Base-by-base conservation (phyloP, 2,329 filamentous ascomycete genomes). In the Pseudophaeomoniella oleicola region DNA sequence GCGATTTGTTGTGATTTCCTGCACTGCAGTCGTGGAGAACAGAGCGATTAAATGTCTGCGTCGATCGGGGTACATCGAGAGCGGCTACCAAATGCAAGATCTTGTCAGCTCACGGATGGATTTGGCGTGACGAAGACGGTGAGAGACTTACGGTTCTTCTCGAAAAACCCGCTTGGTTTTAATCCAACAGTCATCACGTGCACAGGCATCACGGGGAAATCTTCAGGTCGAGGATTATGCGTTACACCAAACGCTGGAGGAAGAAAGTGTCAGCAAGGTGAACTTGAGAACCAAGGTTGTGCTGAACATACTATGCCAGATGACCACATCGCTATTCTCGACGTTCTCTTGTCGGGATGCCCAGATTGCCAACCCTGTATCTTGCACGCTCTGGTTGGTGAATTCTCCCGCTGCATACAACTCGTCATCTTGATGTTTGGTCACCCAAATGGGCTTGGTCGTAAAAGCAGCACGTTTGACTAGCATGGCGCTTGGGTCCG, bases 121-220 rank as follows among this genome's bases (percentile, higher is more conserved):
- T n/a, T n/a, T n/a, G n/a, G n/a, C n/a, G n/a, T n/a, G n/a, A n/a
- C n/a, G n/a, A n/a, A n/a, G n/a, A n/a, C n/a, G n/a, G n/a, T n/a
- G n/a, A n/a, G n/a, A n/a, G n/a, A n/a, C n/a, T n/a, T n/a, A n/a
- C n/a, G 66, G 39, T 68, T 69, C 48, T 59, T 62, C n/a, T 59
- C 59, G 44, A 68, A 69, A 51, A 70, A 70, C 17, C 67, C 65
- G 34, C 64, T 62, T 2, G 66, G 65, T 42, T 64, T 62, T 19
- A 70, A 46, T 48, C 58, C 59, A 11, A 69, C 58, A 37, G 58
- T 62, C 39, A 64, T 54, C 14, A 58, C 53, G 50, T 80, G 75
- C 46, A 66, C 68, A 0, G 75, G 75, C 76, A 81, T 80, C 29
- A 80, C 71, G 1, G 75, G 75, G 54, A 78, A 80, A 48, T 80